A percentile compares a stretch with the other conserved stretches of the same genome.
phyloP scores from a whole-genome alignment of 192 early-diverging fungal species.

The Oehlia diaphana region DNA sequence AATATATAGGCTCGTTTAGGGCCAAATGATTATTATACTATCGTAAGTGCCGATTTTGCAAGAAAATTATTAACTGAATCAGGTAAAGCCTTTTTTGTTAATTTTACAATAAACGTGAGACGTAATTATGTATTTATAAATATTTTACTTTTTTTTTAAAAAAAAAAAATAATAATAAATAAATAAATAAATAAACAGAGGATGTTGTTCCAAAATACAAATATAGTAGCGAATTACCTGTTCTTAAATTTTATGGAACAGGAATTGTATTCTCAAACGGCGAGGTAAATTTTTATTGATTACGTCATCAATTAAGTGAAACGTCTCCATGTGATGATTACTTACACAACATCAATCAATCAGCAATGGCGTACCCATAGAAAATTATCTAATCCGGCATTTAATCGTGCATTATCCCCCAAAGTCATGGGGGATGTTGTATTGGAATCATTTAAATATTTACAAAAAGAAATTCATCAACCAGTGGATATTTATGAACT shows the following conservation, averaged over 20 bases:
- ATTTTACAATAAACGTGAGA: no score
- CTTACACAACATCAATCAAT: not conserved
- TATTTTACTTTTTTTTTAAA: no score
- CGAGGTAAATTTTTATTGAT: not conserved
- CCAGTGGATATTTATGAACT: not conserved
- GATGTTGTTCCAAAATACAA: not conserved
- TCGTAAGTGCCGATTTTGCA: not conserved
- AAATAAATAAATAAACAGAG: not conserved
- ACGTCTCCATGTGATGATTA: not conserved
- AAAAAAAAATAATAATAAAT: no score
- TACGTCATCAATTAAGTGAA: not conserved
- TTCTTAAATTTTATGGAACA: not conserved
- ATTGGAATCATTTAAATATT: not conserved
- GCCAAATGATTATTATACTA: not conserved
- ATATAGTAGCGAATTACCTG: not conserved
- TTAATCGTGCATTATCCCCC: not conserved
- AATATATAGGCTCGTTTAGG: not conserved
- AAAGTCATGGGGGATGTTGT: not conserved
- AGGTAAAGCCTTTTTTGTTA: not conserved
- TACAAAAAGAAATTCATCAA: not conserved
- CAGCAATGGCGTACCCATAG: not conserved
- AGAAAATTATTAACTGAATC: not conserved
- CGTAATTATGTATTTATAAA: no score
- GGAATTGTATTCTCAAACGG: not conserved
- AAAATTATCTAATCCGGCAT: not conserved